Evolutionary conservation across 108 stramenopile species (phyloP).

Genomic region (Schizochytrium sp.): DNA sequence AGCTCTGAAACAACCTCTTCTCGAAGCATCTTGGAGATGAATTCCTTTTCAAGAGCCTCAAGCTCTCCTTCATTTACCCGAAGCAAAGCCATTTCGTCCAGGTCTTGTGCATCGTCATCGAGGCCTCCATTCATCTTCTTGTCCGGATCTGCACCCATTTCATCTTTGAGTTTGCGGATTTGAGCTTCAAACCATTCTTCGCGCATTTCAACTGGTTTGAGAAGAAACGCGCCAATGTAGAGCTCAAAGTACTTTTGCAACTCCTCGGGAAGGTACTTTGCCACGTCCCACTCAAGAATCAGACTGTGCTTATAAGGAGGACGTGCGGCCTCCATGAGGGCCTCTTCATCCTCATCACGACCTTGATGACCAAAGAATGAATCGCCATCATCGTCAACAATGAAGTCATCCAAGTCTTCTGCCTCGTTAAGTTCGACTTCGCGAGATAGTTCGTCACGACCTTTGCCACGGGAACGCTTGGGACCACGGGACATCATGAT

Average conservation of each 20-base stretch:
- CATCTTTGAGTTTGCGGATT: neutral
- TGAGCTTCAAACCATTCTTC: neutral
- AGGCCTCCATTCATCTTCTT: neutral
- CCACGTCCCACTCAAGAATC: conserved; percentile 80
- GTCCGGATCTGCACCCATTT: neutral
- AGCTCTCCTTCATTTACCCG: conserved; percentile 74
- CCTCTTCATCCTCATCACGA: neutral
- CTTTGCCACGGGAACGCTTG: neutral
- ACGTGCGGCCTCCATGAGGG: neutral
- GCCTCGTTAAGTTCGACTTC: conserved; percentile 58
- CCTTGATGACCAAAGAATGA: neutral
- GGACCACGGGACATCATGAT: neutral
- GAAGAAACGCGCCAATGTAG: conserved; percentile 41
- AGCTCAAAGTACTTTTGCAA: conserved; percentile 23
- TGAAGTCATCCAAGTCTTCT: conserved; percentile 59
- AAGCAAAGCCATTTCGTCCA: conserved; percentile 83
- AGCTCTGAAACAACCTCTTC: conserved; percentile 83
- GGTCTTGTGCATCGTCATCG: conserved; percentile 57
- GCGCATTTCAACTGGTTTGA: neutral
- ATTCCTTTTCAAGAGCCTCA: conserved; percentile 80
- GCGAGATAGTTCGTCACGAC: neutral
- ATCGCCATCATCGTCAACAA: conserved; percentile 46
- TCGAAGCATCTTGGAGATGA: conserved; percentile 85
- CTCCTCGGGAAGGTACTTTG: conserved; percentile 81
- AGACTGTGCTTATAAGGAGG: neutral